phyloP scores from a whole-genome alignment of 768 basidiomycete species.

The Boletus rufocinnamomeus region DNA sequence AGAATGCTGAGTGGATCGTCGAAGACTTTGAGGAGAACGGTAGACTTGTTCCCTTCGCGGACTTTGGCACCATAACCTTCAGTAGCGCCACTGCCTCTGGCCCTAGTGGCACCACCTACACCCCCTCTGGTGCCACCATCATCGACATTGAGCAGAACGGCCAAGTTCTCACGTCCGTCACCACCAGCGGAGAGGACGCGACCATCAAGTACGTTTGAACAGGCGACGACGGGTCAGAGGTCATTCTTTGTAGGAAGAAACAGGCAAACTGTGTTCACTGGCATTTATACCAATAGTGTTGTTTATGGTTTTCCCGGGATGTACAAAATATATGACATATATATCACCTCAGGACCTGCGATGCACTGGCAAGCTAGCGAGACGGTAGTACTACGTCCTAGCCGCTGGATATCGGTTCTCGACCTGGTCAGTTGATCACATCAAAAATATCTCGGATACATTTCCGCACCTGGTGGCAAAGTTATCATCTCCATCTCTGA shows the following conservation, averaged over 20 bases:
- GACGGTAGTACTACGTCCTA: background rate
- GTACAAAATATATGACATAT: no score
- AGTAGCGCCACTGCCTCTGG: background rate
- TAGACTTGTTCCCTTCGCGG: conserved; percentile 6
- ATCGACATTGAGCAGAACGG: background rate
- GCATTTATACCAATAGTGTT: background rate
- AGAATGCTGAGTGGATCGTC: conserved; percentile 28
- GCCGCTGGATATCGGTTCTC: background rate
- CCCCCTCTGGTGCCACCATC: background rate
- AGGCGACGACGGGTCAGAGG: background rate
- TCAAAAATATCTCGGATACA: background rate
- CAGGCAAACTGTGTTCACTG: background rate
- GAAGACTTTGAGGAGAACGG: conserved; percentile 19
- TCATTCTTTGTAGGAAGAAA: background rate
- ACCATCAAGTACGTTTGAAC: background rate
- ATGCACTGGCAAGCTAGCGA: background rate
- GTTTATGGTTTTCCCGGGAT: background rate
- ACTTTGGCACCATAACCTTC: conserved; percentile 10
- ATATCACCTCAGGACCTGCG: background rate
- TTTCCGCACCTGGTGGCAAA: background rate
- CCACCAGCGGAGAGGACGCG: background rate
- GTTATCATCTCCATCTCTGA: background rate
- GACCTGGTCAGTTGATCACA: background rate
- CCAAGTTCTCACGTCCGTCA: background rate
- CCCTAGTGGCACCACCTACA: background rate